Base-by-base conservation (phyloP, 2,329 filamentous ascomycete species). In the Torrubiellomyces zombiae region DNA sequence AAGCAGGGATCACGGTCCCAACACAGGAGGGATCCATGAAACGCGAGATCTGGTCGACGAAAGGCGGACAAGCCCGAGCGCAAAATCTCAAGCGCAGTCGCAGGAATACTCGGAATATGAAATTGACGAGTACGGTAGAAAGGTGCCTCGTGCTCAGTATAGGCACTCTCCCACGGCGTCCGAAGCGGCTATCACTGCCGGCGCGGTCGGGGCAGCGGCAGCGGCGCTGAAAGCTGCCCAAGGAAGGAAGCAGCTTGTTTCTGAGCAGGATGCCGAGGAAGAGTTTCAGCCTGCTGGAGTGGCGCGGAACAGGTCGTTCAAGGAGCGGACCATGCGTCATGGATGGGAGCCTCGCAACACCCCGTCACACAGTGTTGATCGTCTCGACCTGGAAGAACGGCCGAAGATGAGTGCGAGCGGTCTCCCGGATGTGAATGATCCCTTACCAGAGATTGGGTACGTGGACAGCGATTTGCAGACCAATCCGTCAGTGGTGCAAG, bases 401-500 rank as follows among this genome's bases (percentile, higher is more conserved):
- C 56, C 60, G 1, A 63, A 66, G 37, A 58, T 91, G 59, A 65
- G 64, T 20, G 67, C 75, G 21, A 82, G 63, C 43, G 75, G 73
- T 23, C 46, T 85, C 31, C 81, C 81, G 4, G 63, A 75, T 34
- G 52, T 67, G 18, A 53, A 73, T 28, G 61, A 85, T 37, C 75
- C 77, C 5, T 67, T 85, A 57, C 80, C 77, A 0, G 82, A 85
- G 42, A 72, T 79, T 39, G 81, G 76, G 4, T 76, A 80, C 35
- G 38, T 53, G 2, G 58, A 64, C 8, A 64, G 69, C 18, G 82
- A 91, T 32, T 63, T 81, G 10, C 75, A 70, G 22, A 92, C 83
- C 11, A 91, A 91, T 42, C 82, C 82, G 3, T 93, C 85, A 0
- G 63, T 85, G 24, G 71, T 91, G 20, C 67, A 83, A 35, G 81